Conservation (phyloP, 441 rosid genomes). For the Adansonia grandidieri region DNA sequence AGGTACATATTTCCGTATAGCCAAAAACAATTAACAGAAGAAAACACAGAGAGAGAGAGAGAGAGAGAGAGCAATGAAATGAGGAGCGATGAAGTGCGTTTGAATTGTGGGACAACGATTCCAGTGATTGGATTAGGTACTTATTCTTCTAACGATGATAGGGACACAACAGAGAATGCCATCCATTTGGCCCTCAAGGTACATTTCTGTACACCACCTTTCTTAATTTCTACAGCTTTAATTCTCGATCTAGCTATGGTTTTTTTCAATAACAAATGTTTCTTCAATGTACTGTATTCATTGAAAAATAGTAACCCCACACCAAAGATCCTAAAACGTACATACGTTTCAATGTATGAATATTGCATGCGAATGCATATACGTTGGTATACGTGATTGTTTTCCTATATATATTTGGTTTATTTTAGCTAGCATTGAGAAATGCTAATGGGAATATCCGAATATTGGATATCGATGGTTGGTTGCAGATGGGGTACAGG, state of each 20-base stretch:
- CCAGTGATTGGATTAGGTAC: constrained; percentile 84
- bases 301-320: too few relatives aligned
- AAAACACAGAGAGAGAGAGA: constrained; percentile 4
- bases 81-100: constrained; percentile 51
- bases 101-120: constrained; percentile 65
- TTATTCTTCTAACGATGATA: constrained; percentile 53
- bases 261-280: too few relatives aligned
- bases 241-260: too few relatives aligned
- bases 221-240: background rate
- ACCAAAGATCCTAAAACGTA: background rate
- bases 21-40: background rate
- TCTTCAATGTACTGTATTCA: too few relatives aligned
- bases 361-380: background rate
- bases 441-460: too few relatives aligned
- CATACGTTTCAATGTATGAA: background rate
- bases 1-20: background rate
- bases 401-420: background rate
- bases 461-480: background rate
- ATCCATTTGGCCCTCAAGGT: constrained; percentile 70
- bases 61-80: constrained; percentile 19
- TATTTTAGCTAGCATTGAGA: constrained; percentile 17
- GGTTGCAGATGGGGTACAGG: constrained; percentile 72
- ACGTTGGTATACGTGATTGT: too few relatives aligned
- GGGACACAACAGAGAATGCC: constrained; percentile 56
- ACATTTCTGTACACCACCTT: constrained; percentile 19